Base-by-base conservation (phyloP, 2,329 filamentous ascomycete genomes). In the Aspergillus persii region DNA sequence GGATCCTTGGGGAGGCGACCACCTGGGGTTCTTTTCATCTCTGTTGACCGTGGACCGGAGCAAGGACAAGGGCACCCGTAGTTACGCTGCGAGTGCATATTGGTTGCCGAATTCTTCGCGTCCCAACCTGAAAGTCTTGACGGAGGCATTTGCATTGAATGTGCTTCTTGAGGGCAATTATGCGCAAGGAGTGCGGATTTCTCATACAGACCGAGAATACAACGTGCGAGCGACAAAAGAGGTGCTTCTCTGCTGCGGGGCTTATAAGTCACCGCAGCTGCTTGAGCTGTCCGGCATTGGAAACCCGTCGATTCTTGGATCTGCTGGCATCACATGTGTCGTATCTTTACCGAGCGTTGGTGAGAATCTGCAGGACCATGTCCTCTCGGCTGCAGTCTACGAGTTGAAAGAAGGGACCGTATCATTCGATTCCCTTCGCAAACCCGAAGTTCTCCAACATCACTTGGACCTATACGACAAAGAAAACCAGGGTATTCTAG, bases 261-360 rank as follows among this genome's bases (percentile, higher is more conserved):
- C 80, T 30, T 74, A 83, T 46, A 81, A 81, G 67, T 84, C 82
- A n/a, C 86, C 80, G 4, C 83, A 81, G 71, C 74, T 85, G 15
- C 79, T 83, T n/a, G 85, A 88, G 61, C 76, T 87, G 2, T 87
- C 84, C 0, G 86, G 86, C 0, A 78, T 89, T 23, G 86, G 86
- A 3, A 75, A 77, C 48, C 71, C 74, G 3, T 67, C 71, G 1
- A 66, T 81, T 8, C 71, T 83, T 3, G 60, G 70, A 11, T 63
- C 65, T 0, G 75, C 74, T 2, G 74, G 74, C 0, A 73, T 83
- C 7, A 61, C 73, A 11, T 71, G 74, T 31, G 76, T 74, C 47
- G 73, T 82, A 8, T 67, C 74, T 39, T 78, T 77, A 55, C 70
- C 75, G 2, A 76, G 73, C 7, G 77, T 83, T 3, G 81, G 80